phyloP scores from a whole-genome alignment of 305 asterid genomes.

The Striga hermonthica region DNA sequence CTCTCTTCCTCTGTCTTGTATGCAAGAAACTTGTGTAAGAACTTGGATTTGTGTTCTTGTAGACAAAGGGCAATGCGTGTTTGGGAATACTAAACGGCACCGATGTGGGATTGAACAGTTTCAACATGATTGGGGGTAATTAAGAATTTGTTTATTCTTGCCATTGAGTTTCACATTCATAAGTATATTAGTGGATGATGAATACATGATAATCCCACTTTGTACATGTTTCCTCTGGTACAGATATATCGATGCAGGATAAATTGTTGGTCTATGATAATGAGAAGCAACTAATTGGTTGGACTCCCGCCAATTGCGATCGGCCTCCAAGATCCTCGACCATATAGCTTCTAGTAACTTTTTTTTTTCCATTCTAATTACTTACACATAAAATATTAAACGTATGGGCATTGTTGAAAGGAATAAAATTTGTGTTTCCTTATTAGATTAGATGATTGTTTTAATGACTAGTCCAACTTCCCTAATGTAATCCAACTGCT shows the following conservation, averaged over 20 bases:
- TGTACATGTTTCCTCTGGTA: slow-evolving; percentile 22
- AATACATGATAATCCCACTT: neutral
- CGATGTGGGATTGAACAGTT: slow-evolving; percentile 63
- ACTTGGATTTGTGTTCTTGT: slow-evolving; percentile 21
- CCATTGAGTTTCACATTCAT: neutral
- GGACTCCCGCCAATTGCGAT: slow-evolving; percentile 80
- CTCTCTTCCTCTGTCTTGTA: neutral
- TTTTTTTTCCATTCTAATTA: slow-evolving; percentile 5
- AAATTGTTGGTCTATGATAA: slow-evolving; percentile 80
- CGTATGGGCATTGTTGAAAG: neutral
- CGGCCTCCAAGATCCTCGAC: slow-evolving; percentile 45
- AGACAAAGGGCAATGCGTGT: slow-evolving; percentile 86
- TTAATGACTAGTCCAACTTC: neutral
- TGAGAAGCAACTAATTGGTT: slow-evolving; percentile 76
- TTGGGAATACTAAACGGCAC: slow-evolving; percentile 89
- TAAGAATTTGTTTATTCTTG: neutral
- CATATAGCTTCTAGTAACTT: slow-evolving; percentile 25
- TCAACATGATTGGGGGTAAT: slow-evolving; percentile 88
- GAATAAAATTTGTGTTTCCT: neutral
- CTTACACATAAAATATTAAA: slow-evolving; percentile 15
- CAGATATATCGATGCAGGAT: slow-evolving; percentile 95
- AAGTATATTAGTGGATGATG: neutral
- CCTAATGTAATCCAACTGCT: slow-evolving; percentile 10
- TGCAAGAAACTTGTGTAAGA: slow-evolving; percentile 1
- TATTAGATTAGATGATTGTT: slow-evolving; percentile 1